phyloP scores from a whole-genome alignment of 2,329 filamentous ascomycete genomes.

The Penicillium olsonii region DNA sequence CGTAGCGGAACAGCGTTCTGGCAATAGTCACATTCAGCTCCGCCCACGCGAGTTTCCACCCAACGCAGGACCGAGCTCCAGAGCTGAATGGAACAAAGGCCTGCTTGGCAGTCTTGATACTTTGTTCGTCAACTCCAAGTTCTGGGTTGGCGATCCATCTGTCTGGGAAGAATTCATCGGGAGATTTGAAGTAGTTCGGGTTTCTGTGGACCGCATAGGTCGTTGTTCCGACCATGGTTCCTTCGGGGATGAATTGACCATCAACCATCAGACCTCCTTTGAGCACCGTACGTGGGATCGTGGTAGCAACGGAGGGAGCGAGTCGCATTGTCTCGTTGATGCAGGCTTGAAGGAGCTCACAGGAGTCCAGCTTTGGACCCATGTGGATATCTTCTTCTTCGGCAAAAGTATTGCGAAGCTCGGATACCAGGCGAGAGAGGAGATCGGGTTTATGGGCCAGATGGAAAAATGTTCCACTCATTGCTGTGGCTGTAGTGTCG shows the following conservation, averaged over 20 bases:
- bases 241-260: constrained; percentile 6
- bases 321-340: constrained; percentile 12
- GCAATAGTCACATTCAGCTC: constrained; percentile 10
- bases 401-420: constrained; percentile 3
- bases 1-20: constrained; percentile 5
- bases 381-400: constrained; percentile 3
- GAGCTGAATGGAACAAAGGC: constrained; percentile 8
- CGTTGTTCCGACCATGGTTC: constrained; percentile 8
- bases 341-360: constrained; percentile 8
- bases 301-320: background rate
- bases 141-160: constrained; percentile 5
- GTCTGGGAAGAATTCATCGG: constrained; percentile 6
- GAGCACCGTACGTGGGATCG: constrained; percentile 2
- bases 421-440: background rate
- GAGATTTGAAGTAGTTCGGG: constrained; percentile 1
- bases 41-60: constrained; percentile 10
- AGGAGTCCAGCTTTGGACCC: background rate
- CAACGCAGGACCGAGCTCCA: constrained; percentile 7
- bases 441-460: constrained; percentile 3
- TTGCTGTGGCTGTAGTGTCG: constrained; percentile 6
- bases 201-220: constrained; percentile 4
- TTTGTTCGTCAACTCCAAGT: constrained; percentile 1
- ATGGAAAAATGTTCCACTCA: constrained; percentile 7
- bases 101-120: constrained; percentile 2
- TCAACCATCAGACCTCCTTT: constrained; percentile 5